phyloP scores from a whole-genome alignment of 202 grass and related monocot genomes.

The Zizania palustris region DNA sequence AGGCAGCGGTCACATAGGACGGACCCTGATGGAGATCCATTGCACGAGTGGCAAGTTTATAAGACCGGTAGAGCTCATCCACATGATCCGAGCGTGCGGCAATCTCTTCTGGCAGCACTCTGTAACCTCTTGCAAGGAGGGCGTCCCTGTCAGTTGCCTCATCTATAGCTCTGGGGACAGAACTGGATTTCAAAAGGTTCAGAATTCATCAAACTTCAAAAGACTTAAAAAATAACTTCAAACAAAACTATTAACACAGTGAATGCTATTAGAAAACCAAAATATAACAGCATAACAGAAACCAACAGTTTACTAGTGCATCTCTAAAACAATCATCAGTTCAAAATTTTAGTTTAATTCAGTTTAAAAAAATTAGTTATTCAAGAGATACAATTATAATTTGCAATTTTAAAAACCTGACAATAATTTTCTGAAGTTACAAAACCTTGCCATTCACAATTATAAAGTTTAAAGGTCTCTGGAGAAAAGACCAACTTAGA shows the following conservation, averaged over 20 bases:
- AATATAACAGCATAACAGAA: not conserved
- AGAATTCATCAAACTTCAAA: conserved; percentile 24
- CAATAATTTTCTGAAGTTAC: not conserved
- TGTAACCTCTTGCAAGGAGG: conserved; percentile 45
- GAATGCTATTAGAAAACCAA: not conserved
- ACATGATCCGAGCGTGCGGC: conserved; percentile 25
- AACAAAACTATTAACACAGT: conserved; percentile 1
- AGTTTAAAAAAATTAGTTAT: too few relatives aligned
- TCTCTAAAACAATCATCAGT: conserved; percentile 8
- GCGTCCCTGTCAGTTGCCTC: conserved; percentile 40
- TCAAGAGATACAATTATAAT: not conserved
- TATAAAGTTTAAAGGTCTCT: not conserved
- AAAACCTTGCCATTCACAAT: not conserved
- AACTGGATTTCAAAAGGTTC: conserved; percentile 28
- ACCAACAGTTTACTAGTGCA: not conserved
- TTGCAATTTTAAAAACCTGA: not conserved
- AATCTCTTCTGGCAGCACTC: conserved; percentile 29
- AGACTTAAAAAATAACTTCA: conserved; percentile 7
- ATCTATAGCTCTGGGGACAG: conserved; percentile 47
- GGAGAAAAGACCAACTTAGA: not conserved
- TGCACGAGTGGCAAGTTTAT: conserved; percentile 35
- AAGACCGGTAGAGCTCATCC: conserved; percentile 55
- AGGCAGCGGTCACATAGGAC: conserved; percentile 19
- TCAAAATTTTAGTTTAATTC: not conserved
- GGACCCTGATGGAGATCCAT: conserved; percentile 32